phyloP scores from a whole-genome alignment of 345 rosid species.

The Eucalyptus polybractea region DNA sequence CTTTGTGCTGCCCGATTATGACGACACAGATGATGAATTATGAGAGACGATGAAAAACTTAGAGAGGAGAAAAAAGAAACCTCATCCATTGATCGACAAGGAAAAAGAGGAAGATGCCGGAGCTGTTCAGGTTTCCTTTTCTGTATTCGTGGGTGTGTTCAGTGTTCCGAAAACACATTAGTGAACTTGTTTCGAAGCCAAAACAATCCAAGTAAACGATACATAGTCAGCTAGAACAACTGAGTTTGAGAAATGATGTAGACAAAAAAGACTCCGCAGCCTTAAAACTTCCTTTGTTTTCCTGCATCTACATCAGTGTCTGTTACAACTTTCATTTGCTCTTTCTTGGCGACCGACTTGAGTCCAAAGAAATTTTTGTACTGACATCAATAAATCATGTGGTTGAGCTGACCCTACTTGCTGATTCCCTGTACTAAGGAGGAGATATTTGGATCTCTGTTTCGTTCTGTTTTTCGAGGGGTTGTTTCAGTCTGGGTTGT shows the following conservation, averaged over 20 bases:
- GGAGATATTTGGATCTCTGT: background rate
- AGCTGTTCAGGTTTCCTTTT: background rate
- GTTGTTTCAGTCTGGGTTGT: background rate
- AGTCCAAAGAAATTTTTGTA: too few relatives aligned
- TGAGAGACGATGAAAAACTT: background rate
- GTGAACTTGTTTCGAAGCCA: background rate
- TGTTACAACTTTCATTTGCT: background rate
- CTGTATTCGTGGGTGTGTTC: background rate
- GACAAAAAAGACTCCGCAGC: background rate
- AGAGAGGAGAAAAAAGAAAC: background rate
- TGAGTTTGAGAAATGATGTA: background rate
- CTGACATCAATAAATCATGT: background rate
- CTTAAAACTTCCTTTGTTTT: background rate
- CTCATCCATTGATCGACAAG: background rate
- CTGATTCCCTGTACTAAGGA: background rate
- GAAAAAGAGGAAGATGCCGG: background rate
- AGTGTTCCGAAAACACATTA: background rate
- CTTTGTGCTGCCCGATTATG: background rate
- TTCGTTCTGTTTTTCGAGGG: background rate
- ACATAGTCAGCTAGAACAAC: background rate
- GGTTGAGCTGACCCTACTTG: background rate
- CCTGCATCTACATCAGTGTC: background rate
- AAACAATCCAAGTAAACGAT: background rate
- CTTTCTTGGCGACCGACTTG: background rate
- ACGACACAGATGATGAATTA: background rate